phyloP scores from a whole-genome alignment of 805 yeast genomes.

The Kodamaea neixiangensis region DNA sequence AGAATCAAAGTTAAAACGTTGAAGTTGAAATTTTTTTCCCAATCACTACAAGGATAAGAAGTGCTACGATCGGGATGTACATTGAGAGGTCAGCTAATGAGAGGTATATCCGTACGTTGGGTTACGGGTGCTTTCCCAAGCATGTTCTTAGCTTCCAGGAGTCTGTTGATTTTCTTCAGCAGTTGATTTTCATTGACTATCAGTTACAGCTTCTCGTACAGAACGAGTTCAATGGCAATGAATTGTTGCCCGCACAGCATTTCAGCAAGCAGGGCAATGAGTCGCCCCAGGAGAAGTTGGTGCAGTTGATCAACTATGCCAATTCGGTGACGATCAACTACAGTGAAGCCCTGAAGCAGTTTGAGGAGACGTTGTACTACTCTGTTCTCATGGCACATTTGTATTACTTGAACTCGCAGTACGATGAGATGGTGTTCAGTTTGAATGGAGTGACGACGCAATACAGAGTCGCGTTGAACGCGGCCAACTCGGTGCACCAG shows the following conservation, averaged over 20 bases:
- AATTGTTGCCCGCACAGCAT: conserved; percentile 19
- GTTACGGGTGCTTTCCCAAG: conserved; percentile 40
- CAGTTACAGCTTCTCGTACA: conserved; percentile 35
- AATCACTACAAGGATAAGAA: neutral
- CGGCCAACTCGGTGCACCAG: conserved; percentile 10
- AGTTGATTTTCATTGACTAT: conserved; percentile 38
- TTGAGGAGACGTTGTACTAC: conserved; percentile 35
- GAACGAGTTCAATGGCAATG: conserved; percentile 29
- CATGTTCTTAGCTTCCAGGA: conserved; percentile 35
- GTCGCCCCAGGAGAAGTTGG: conserved; percentile 22
- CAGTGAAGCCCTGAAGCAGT: conserved; percentile 22
- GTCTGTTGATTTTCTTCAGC: conserved; percentile 34
- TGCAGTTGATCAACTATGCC: conserved; percentile 28
- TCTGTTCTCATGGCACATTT: conserved; percentile 37
- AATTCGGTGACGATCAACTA: conserved; percentile 28
- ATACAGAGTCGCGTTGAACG: neutral
- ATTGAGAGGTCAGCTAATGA: conserved; percentile 22
- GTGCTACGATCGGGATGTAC: neutral
- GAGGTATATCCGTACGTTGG: conserved; percentile 26
- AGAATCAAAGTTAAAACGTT: neutral
- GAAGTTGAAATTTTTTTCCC: neutral
- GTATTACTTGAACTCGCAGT: conserved; percentile 28
- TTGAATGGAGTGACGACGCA: conserved; percentile 13
- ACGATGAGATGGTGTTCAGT: conserved; percentile 20
- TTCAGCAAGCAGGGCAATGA: conserved; percentile 9